These are phyloP conservation scores for Epichloe scottii DNA, from an alignment of 2,329 filamentous ascomycete species.

Conservation along the genomic window DNA sequence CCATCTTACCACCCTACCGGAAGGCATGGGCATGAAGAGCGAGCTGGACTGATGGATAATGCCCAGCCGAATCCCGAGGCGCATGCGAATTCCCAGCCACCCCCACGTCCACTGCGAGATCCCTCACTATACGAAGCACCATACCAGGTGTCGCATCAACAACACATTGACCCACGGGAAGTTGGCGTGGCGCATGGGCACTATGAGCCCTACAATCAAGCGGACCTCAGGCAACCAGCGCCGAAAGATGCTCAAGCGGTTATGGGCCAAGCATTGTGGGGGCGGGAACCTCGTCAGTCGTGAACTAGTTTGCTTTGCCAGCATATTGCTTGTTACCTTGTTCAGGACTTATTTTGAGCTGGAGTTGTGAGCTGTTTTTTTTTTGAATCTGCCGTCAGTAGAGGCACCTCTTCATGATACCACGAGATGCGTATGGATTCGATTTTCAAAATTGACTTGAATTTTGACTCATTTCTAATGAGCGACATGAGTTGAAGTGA, in stretches of 20 bases:
- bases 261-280: conserved; percentile 9
- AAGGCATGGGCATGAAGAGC: conserved; percentile 22
- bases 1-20: conserved; percentile 23
- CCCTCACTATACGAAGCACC: conserved; percentile 2
- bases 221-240: neutral
- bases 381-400: neutral
- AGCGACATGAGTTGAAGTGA: no score
- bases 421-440: neutral
- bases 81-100: conserved; percentile 1
- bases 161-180: neutral
- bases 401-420: neutral
- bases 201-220: neutral
- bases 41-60: conserved; percentile 29
- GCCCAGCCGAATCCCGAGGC: conserved; percentile 18
- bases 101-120: conserved; percentile 4
- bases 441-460: no score
- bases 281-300: neutral
- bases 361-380: neutral
- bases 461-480: no score
- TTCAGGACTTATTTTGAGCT: neutral
- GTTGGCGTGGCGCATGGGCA: conserved; percentile 3
- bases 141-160: neutral
- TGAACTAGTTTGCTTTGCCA: neutral
- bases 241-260: conserved; percentile 4
- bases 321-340: neutral